These are phyloP conservation scores for Fusarium fujikuroi DNA, from an alignment of 2,329 filamentous ascomycete species.

Conservation along the genomic window DNA sequence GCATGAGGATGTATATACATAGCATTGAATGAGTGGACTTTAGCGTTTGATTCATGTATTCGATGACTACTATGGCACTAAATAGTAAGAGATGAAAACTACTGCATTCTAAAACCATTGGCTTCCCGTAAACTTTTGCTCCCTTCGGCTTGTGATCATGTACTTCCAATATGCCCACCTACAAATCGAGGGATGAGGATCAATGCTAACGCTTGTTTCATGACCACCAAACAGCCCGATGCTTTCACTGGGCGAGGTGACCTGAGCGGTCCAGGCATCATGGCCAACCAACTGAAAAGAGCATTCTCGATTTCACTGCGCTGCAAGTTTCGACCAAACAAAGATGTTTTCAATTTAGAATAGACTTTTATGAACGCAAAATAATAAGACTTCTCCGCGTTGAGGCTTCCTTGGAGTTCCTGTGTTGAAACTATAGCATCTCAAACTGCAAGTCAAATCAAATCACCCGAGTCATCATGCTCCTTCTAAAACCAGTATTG, in stretches of 20 bases:
- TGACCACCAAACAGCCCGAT: not conserved
- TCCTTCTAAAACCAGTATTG: conserved; percentile 40
- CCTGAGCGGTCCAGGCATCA: not conserved
- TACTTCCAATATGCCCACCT: fast-evolving
- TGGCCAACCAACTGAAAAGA: not conserved
- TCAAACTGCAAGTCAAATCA: not conserved
- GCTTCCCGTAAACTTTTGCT: fast-evolving
- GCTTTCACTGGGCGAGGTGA: fast-evolving
- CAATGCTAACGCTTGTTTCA: not conserved
- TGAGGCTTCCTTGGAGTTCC: conserved; percentile 28
- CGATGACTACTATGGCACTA: not conserved
- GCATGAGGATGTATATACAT: conserved; percentile 1
- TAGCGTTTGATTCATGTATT: conserved; percentile 23
- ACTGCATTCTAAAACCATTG: not conserved
- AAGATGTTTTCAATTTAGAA: not conserved
- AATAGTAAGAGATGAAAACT: conserved; percentile 1
- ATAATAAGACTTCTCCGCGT: conserved; percentile 10
- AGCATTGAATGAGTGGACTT: conserved; percentile 14
- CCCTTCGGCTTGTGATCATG: fast-evolving
- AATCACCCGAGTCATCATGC: conserved; percentile 28
- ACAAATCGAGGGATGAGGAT: fast-evolving
- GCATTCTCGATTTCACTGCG: fast-evolving
- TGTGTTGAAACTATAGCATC: conserved; percentile 29
- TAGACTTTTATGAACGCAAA: not conserved
- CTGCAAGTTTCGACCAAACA: not conserved